A percentile compares a stretch with the other conserved stretches of the same genome.
Conservation (phyloP, 805 yeast species). For the Saccharomycopsis guyanensis region DNA sequence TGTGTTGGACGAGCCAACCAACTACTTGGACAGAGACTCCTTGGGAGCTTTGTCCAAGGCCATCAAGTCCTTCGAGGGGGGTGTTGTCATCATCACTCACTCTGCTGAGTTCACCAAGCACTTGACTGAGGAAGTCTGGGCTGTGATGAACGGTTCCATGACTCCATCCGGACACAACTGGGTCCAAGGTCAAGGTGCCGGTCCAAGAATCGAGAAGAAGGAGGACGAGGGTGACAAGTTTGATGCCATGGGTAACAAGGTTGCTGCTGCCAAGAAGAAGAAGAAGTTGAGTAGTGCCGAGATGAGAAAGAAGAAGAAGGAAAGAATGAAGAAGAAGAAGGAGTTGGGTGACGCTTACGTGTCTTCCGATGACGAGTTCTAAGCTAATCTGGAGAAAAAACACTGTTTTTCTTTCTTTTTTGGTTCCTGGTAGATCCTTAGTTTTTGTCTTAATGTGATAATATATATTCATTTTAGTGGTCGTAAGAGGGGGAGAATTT, state of each 20-base stretch:
- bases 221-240: slow-evolving; percentile 95
- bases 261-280: slow-evolving; percentile 93
- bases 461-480: too few relatives aligned
- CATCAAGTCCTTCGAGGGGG: slow-evolving; percentile 98
- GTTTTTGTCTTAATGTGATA: too few relatives aligned
- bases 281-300: slow-evolving; percentile 97
- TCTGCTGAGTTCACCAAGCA: slow-evolving; percentile 99
- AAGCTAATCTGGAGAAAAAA: slow-evolving; percentile 27
- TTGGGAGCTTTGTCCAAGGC: slow-evolving; percentile 99
- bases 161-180: slow-evolving; percentile 99
- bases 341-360: slow-evolving; percentile 98
- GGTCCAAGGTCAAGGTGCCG: slow-evolving; percentile 99
- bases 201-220: slow-evolving; percentile 98
- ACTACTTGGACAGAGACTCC: slow-evolving; percentile 98
- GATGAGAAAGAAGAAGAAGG: slow-evolving; percentile 99
- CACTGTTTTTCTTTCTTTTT: too few relatives aligned
- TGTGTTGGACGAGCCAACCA: slow-evolving; percentile 99
- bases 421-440: too few relatives aligned
- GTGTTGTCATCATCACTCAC: slow-evolving; percentile 99
- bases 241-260: slow-evolving; percentile 99
- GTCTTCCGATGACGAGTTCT: slow-evolving; percentile 88
- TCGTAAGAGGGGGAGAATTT: too few relatives aligned
- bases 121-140: slow-evolving; percentile 99
- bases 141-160: slow-evolving; percentile 96
- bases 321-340: slow-evolving; percentile 99